These are phyloP conservation scores for Russula compacta DNA, from an alignment of 768 basidiomycete species.

Conservation along the genomic window DNA sequence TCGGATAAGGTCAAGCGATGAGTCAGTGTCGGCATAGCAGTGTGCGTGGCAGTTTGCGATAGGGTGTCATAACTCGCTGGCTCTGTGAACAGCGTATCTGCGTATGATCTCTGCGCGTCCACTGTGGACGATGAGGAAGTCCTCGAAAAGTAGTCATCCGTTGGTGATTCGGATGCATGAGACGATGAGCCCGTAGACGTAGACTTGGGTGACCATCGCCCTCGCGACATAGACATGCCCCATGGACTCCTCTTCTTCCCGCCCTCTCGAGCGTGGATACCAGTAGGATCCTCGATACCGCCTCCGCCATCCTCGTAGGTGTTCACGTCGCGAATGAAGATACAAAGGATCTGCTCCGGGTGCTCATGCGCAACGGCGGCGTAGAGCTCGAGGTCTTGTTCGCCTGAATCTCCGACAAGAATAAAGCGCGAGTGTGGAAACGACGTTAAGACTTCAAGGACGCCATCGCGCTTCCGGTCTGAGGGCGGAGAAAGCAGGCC, in stretches of 20 bases:
- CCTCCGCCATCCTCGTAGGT: constrained; percentile 27
- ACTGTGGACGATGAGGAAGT: not conserved
- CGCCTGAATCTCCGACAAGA: constrained; percentile 86
- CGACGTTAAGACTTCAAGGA: constrained; percentile 66
- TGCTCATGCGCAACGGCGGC: constrained; percentile 61
- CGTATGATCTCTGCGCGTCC: not conserved
- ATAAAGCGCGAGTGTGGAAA: constrained; percentile 73
- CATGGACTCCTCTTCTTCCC: not conserved
- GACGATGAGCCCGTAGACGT: not conserved
- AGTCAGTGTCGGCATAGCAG: not conserved
- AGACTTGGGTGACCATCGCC: not conserved
- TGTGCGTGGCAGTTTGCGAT: not conserved
- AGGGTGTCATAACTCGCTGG: not conserved
- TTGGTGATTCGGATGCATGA: not conserved
- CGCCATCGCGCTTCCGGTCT: constrained; percentile 69
- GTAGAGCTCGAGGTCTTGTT: constrained; percentile 93
- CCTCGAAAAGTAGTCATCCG: not conserved
- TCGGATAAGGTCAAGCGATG: constrained; percentile 31
- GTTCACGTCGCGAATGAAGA: constrained; percentile 77
- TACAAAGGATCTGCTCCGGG: constrained; percentile 59
- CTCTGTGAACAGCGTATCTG: constrained; percentile 7
- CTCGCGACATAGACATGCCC: not conserved
- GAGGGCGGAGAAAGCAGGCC: constrained; percentile 78
- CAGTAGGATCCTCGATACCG: constrained; percentile 57
- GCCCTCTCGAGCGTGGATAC: constrained; percentile 23